Base-by-base conservation (phyloP, 805 yeast species). In the Saturnispora zaruensis region DNA sequence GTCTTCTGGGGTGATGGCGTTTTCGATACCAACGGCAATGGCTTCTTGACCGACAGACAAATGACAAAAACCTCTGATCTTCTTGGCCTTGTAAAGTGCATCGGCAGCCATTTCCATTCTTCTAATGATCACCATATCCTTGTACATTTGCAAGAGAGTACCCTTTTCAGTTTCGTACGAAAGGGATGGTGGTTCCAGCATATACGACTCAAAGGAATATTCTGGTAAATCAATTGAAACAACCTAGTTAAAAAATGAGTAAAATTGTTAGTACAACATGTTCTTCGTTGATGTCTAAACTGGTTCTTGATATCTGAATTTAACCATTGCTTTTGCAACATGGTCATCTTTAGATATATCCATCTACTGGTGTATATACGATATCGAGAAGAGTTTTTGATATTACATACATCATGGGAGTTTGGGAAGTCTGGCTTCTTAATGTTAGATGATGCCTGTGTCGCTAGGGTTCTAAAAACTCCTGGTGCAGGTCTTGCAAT, bases 91-190 rank as follows among this genome's bases (percentile, higher is more conserved):
- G 78, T 93, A 93, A 57, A 93, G 76, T 30, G 97, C 98, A 68
- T 93, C 99, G 54, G 98, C 82, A 40, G 96, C 95, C 96, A 93
- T 91, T 76, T 93, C 99, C 93, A 93, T 82, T 73, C 99, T 86
- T 78, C 96, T 83, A 67, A 91, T 82, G 58, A 84, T 72, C 59
- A 84, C 81, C 98, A 93, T 90, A 67, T 91, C 96, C 74, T 88
- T 86, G 81, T 90, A 93, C 96, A 93, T 88, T 66, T 89, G 81
- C 63, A 93, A 74, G 61, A 93, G 71, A 50, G 82, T 77, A 46
- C 78, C 76, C 77, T 88, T 89, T 62, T 87, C 82, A 51, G 96
- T 84, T 70, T 82, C 83, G 67, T 85, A 84, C 48, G 74, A 70
- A 63, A 85, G 73, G 45, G 77, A 77, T 48, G 96, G 96, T 23